Evolutionary conservation across 208 protist genomes (phyloP).

Genomic region (Herpetomonas muscarum): DNA sequence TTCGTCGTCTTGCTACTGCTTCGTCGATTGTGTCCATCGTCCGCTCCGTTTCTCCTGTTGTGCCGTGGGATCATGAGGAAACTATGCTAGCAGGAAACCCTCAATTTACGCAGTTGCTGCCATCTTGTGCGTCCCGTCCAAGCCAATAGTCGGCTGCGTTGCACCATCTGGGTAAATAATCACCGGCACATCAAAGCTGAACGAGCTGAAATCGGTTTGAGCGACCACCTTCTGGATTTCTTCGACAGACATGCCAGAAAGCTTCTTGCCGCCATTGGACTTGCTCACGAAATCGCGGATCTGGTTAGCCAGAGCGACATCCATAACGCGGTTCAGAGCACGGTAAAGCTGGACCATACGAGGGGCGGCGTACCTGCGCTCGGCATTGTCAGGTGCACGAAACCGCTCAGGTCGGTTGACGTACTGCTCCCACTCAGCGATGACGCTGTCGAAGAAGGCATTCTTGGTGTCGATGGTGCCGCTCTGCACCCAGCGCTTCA

Average conservation of each 20-base stretch:
- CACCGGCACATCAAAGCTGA: constrained; percentile 67
- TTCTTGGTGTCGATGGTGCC: constrained; percentile 80
- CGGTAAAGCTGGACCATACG: constrained; percentile 89
- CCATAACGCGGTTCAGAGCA: constrained; percentile 77
- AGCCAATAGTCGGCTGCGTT: constrained; percentile 44
- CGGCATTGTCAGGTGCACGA: constrained; percentile 63
- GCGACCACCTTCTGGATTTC: constrained; percentile 56
- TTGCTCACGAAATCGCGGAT: constrained; percentile 23
- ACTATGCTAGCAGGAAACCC: too few species aligned
- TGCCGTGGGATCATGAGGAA: too few species aligned
- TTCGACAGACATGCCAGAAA: constrained; percentile 34
- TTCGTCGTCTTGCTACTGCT: too few species aligned
- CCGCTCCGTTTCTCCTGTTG: too few species aligned
- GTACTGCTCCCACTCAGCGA: constrained; percentile 90
- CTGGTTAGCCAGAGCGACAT: constrained; percentile 78
- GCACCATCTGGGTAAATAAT: constrained; percentile 79
- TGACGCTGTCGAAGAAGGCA: constrained; percentile 79
- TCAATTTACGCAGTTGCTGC: constrained; percentile 11
- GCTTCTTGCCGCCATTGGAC: constrained; percentile 9
- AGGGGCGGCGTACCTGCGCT: constrained; percentile 75
- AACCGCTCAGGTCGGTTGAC: constrained; percentile 85
- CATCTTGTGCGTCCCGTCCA: constrained; percentile 31
- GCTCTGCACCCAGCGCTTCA: constrained; percentile 90
- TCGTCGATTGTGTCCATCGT: too few species aligned
- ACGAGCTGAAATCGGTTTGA: constrained; percentile 43